Base-by-base conservation (phyloP, 2,329 filamentous ascomycete genomes). In the Talaromyces sp. region DNA sequence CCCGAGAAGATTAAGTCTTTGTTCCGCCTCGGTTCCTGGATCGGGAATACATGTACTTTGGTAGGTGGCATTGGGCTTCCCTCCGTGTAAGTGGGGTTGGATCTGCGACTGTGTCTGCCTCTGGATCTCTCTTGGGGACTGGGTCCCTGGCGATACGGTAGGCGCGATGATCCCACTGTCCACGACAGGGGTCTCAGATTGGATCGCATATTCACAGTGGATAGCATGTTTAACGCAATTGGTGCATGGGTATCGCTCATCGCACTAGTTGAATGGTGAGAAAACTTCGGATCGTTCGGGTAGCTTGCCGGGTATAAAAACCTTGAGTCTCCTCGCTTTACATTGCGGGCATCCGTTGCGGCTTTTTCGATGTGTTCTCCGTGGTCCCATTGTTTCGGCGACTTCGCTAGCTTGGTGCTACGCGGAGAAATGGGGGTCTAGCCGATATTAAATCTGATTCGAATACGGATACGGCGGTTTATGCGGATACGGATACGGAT, bases 271-370 rank as follows among this genome's bases (percentile, higher is more conserved):
- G 16, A 17, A 46, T 3, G 8, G 35, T 56, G 27, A 56, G 49
- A 27, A 22, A 36, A 14, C 7, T 40, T 5, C n/a, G 22, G 22
- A 11, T 39, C 17, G 20, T 14, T 27, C 32, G 22, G 33, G n/a
- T 9, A 39, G 17, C 17, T 2, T 10, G 5, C 17, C 6, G 32
- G 37, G 24, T 17, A 19, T n/a, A 57, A 47, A 40, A 37, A 64
- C 65, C 55, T 67, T 67, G 2, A 68, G 54, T 30, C 63, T 47
- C 14, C 65, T 50, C 4, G 37, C 17, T 27, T 68, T 68, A 43
- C 65, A 68, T 30, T 60, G 55, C 3, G 59, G 58, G 41, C 65
- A 68, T 2, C 65, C 65, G 40, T 67, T 67, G 7, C 65, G 62
- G 3, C 64, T 65, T 41, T 68, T 68, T 11, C 54, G 56, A 49